Percentiles rank a stretch among this genome's conserved stretches.
These are phyloP conservation scores for Aureobasidium sp. DNA, from an alignment of 2,329 filamentous ascomycete species.

Conservation along the genomic window DNA sequence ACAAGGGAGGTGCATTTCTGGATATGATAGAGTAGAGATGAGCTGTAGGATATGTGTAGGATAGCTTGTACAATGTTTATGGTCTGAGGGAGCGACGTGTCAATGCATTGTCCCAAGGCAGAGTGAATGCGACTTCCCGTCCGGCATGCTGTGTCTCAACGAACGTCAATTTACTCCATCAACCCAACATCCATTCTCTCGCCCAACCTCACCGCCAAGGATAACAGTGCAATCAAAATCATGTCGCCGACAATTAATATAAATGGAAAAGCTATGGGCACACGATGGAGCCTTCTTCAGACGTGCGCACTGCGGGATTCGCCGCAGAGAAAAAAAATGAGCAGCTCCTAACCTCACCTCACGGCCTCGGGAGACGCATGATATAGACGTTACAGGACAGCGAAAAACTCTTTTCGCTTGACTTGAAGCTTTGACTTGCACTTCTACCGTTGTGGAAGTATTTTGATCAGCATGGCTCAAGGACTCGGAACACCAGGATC, in stretches of 20 bases:
- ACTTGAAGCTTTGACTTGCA: neutral
- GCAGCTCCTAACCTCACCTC: neutral
- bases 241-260: neutral
- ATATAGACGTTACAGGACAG: neutral
- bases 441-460: neutral
- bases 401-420: neutral
- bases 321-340: neutral
- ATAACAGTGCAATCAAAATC: neutral
- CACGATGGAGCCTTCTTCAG: neutral
- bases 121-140: neutral
- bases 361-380: neutral
- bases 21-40: neutral
- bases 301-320: neutral
- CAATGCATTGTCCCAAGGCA: neutral
- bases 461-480: neutral
- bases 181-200: neutral
- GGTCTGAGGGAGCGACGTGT: neutral
- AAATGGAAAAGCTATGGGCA: neutral
- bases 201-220: neutral
- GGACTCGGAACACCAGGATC: neutral
- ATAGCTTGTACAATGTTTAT: neutral
- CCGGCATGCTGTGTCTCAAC: neutral
- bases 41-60: neutral
- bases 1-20: neutral
- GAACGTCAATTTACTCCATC: neutral